These are phyloP conservation scores for Lizanozyma gosingica DNA, from an alignment of 1,139 yeast species.

Conservation along the genomic window DNA sequence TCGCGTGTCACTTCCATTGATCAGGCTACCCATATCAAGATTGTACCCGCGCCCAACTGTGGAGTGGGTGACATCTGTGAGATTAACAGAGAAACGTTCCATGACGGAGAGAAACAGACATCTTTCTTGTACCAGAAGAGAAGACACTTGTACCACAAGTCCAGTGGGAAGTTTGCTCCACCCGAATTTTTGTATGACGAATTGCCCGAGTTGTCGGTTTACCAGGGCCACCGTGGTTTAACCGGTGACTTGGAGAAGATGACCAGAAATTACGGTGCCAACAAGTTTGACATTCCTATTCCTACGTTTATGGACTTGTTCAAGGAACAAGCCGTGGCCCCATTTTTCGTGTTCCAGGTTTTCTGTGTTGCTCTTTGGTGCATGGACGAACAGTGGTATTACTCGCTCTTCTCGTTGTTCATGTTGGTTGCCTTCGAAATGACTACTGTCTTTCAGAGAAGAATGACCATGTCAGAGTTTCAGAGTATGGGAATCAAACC, in stretches of 20 bases:
- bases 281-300: slow-evolving; percentile 87
- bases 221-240: slow-evolving; percentile 60
- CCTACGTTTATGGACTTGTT: slow-evolving; percentile 87
- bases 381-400: slow-evolving; percentile 96
- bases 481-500: slow-evolving; percentile 98
- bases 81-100: slow-evolving; percentile 48
- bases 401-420: slow-evolving; percentile 81
- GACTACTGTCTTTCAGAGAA: slow-evolving; percentile 92
- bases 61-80: slow-evolving; percentile 79
- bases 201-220: slow-evolving; percentile 45
- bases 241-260: slow-evolving; percentile 47
- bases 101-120: slow-evolving; percentile 53
- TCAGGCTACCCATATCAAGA: slow-evolving; percentile 63
- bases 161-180: slow-evolving; percentile 55
- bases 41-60: slow-evolving; percentile 76
- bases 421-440: slow-evolving; percentile 92
- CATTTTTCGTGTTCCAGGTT: slow-evolving; percentile 92
- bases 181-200: slow-evolving; percentile 73
- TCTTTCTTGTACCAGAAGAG: slow-evolving; percentile 89
- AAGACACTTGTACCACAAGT: slow-evolving; percentile 64
- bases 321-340: slow-evolving; percentile 97
- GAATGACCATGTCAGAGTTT: slow-evolving; percentile 88
- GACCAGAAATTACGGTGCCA: slow-evolving; percentile 66
- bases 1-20: slow-evolving; percentile 37
- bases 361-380: slow-evolving; percentile 95